Evolutionary conservation across 2,329 filamentous ascomycete species (phyloP).

Genomic region (Stagonosporopsis cucurbitacearum): DNA sequence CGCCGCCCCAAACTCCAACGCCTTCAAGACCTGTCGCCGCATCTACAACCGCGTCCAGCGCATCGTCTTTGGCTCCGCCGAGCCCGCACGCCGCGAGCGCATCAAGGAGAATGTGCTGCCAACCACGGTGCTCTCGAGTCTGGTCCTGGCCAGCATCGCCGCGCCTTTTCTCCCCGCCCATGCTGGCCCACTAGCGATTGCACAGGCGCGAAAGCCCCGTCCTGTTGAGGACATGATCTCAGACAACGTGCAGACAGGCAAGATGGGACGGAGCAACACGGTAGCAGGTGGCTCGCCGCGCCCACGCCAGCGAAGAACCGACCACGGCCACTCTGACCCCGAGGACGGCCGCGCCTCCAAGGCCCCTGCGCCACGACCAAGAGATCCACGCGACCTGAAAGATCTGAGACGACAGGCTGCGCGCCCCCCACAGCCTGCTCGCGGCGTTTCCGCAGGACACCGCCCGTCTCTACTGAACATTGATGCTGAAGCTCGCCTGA

Average conservation of each 20-base stretch:
- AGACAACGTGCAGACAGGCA: constrained; percentile 63
- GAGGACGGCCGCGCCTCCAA: constrained; percentile 46
- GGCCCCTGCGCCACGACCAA: constrained; percentile 45
- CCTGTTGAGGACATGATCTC: constrained; percentile 66
- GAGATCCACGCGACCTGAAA: constrained; percentile 34
- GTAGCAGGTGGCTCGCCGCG: constrained; percentile 58
- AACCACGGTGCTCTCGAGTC: constrained; percentile 79
- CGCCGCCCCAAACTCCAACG: constrained; percentile 73
- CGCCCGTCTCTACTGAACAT: constrained; percentile 61
- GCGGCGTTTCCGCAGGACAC: constrained; percentile 41
- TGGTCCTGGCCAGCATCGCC: constrained; percentile 78
- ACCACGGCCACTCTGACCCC: constrained; percentile 46
- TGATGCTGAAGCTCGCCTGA: constrained; percentile 67
- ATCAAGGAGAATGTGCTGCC: constrained; percentile 83
- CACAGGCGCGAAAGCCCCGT: constrained; percentile 79
- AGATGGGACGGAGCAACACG: constrained; percentile 72
- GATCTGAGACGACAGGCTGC: constrained; percentile 40
- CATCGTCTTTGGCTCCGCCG: constrained; percentile 80
- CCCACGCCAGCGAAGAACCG: constrained; percentile 51
- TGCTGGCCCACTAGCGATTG: constrained; percentile 80
- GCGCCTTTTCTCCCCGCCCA: constrained; percentile 77
- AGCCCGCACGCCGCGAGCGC: constrained; percentile 72
- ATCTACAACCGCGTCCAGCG: constrained; percentile 90
- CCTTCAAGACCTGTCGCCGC: constrained; percentile 81
- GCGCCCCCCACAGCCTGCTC: constrained; percentile 28